Evolutionary conservation across 2,329 filamentous ascomycete species (phyloP).

Genomic region (Lachnellula subtilissima): DNA sequence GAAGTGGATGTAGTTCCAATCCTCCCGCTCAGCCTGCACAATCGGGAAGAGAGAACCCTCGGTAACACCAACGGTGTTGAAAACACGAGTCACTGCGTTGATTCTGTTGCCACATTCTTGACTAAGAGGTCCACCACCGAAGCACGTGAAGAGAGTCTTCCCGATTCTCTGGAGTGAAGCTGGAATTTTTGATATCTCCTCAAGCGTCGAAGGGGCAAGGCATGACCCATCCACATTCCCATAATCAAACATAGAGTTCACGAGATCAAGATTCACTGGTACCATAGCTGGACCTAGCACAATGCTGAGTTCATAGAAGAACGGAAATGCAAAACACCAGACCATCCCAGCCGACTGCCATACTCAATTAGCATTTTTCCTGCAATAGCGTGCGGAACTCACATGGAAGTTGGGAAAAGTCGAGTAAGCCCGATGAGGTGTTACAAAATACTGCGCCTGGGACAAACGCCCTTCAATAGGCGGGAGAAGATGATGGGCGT

Average conservation of each 20-base stretch:
- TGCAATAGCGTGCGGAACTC: too few relatives aligned
- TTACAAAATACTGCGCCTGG: constrained; percentile 65
- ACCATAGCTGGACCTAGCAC: constrained; percentile 20
- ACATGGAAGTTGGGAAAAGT: too few relatives aligned
- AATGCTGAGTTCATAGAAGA: constrained; percentile 20
- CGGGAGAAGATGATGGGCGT: constrained; percentile 21
- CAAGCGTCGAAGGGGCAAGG: constrained; percentile 18
- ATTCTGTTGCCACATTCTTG: constrained; percentile 13
- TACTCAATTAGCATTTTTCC: too few relatives aligned
- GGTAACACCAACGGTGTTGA: constrained; percentile 20
- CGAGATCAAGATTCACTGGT: constrained; percentile 20
- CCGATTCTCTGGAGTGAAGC: constrained; percentile 18
- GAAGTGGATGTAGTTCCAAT: constrained; percentile 26
- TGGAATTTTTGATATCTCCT: constrained; percentile 18
- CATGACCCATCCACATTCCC: constrained; percentile 21
- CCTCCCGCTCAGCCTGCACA: constrained; percentile 12
- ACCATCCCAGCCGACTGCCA: constrained; percentile 16
- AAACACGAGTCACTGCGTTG: constrained; percentile 15
- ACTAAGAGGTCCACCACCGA: constrained; percentile 21
- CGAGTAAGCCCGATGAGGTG: too few relatives aligned
- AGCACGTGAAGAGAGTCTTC: constrained; percentile 17
- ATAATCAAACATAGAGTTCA: constrained; percentile 23
- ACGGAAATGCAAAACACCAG: constrained; percentile 2
- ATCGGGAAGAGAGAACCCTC: constrained; percentile 17
- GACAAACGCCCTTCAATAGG: constrained; percentile 48